Percentiles rank a stretch among this genome's conserved stretches.
Conservation (phyloP, 2,329 filamentous ascomycete genomes). For the Claviceps pazoutovae region DNA sequence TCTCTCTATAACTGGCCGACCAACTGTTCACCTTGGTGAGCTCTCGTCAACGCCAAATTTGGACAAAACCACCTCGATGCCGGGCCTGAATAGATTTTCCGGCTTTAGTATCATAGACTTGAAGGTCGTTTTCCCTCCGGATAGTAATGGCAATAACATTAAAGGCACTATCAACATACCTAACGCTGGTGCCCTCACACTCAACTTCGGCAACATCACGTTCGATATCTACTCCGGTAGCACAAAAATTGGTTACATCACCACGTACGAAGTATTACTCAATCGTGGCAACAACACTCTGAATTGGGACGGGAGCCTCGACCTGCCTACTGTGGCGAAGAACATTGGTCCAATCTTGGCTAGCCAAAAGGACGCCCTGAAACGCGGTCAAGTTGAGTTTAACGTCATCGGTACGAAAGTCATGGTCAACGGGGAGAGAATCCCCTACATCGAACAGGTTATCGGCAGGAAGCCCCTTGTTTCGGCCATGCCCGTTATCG, state of each 20-base stretch:
- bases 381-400: constrained; percentile 26
- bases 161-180: constrained; percentile 29
- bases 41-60: constrained; percentile 23
- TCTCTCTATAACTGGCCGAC: constrained; percentile 24
- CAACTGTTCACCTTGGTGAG: constrained; percentile 24
- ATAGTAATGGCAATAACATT: constrained; percentile 27
- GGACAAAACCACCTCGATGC: constrained; percentile 27
- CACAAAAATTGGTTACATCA: constrained; percentile 24
- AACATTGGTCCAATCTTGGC: constrained; percentile 27
- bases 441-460: constrained; percentile 29
- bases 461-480: constrained; percentile 25
- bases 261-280: constrained; percentile 24
- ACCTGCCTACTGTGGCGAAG: constrained; percentile 24
- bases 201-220: constrained; percentile 32
- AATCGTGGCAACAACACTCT: constrained; percentile 29
- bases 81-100: constrained; percentile 24
- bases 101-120: constrained; percentile 26
- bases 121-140: constrained; percentile 23
- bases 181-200: constrained; percentile 28
- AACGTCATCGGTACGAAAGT: constrained; percentile 28
- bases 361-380: constrained; percentile 22
- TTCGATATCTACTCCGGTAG: constrained; percentile 28
- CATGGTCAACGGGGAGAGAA: constrained; percentile 26
- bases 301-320: constrained; percentile 26
- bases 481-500: constrained; percentile 23